These are phyloP conservation scores for Dendrobium huoshanense DNA, from an alignment of 106 monocot genomes.

Conservation along the genomic window DNA sequence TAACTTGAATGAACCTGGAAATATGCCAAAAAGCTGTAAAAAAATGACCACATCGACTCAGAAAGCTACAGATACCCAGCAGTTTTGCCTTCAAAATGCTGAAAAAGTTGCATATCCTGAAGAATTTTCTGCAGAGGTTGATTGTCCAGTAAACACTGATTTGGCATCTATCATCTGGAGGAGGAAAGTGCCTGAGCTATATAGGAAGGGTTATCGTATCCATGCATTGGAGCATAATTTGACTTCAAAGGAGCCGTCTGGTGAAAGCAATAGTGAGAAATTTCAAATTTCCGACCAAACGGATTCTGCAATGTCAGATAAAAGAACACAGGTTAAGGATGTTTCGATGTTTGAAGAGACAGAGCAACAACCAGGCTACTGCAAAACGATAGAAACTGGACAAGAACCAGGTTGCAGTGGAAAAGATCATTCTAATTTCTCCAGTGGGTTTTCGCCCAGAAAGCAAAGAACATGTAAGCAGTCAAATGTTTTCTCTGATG, in stretches of 20 bases:
- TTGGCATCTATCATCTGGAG: slow-evolving; percentile 50
- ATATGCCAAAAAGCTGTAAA: not conserved
- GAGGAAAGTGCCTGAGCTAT: slow-evolving; percentile 48
- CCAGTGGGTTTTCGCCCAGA: not conserved
- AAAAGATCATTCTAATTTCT: not conserved
- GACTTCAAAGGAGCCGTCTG: slow-evolving; percentile 7
- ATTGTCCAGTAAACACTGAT: slow-evolving; percentile 25
- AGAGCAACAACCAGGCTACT: not conserved
- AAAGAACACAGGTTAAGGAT: not conserved
- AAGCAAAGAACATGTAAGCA: slow-evolving; percentile 19
- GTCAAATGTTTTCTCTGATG: slow-evolving; percentile 1
- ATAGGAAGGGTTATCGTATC: slow-evolving; percentile 54
- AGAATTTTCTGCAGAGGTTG: slow-evolving; percentile 12
- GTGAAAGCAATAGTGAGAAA: slow-evolving; percentile 9
- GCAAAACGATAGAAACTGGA: not conserved
- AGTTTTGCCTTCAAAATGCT: slow-evolving; percentile 5
- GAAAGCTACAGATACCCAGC: not conserved
- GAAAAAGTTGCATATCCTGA: slow-evolving; percentile 9
- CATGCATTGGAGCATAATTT: slow-evolving; percentile 49
- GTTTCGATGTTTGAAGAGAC: not conserved
- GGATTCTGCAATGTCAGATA: slow-evolving; percentile 1
- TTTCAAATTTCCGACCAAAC: not conserved
- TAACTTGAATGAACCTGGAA: slow-evolving; percentile 4
- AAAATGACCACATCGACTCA: not conserved
- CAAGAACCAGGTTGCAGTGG: not conserved